These are phyloP conservation scores for Oropetium thomaeum DNA, from an alignment of 176 grass and related monocot genomes.

Conservation along the genomic window DNA sequence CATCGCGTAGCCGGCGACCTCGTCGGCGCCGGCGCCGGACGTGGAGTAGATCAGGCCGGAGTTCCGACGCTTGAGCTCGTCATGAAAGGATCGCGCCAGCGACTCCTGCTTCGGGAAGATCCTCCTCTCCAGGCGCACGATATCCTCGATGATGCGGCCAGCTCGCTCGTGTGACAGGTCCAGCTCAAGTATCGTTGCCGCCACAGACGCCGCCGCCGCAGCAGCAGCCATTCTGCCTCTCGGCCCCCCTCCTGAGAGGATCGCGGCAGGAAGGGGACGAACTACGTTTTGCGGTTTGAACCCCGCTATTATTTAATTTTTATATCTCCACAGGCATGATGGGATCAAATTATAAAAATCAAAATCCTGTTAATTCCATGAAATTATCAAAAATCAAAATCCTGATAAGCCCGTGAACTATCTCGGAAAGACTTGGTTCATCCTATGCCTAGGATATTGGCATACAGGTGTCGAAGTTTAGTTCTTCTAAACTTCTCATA, in stretches of 20 bases:
- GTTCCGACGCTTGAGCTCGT: constrained; percentile 73
- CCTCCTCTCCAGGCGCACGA: constrained; percentile 67
- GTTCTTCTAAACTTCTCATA: too few relatives aligned
- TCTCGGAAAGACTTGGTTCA: too few relatives aligned
- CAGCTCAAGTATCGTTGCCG: constrained; percentile 45
- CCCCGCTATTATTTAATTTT: neutral
- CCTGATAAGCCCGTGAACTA: too few relatives aligned
- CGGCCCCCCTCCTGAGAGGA: too few relatives aligned
- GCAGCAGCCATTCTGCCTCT: too few relatives aligned
- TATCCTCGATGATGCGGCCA: constrained; percentile 45
- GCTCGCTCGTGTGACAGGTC: constrained; percentile 46
- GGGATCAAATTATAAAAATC: too few relatives aligned
- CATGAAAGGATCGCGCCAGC: constrained; percentile 57
- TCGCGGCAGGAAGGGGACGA: neutral
- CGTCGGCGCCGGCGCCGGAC: neutral
- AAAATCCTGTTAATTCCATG: too few relatives aligned
- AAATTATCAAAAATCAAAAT: too few relatives aligned
- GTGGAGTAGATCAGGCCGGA: constrained; percentile 61
- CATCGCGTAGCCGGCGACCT: constrained; percentile 74
- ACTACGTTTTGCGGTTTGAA: neutral
- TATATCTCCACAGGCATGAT: too few relatives aligned
- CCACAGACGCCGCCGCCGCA: constrained; percentile 22
- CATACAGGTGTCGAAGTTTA: too few relatives aligned
- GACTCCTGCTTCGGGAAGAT: constrained; percentile 99
- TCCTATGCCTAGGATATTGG: too few relatives aligned